Percentiles rank a stretch among this genome's conserved stretches.
phyloP scores from a whole-genome alignment of 2,329 filamentous ascomycete genomes.

The Fusarium veterinarium region DNA sequence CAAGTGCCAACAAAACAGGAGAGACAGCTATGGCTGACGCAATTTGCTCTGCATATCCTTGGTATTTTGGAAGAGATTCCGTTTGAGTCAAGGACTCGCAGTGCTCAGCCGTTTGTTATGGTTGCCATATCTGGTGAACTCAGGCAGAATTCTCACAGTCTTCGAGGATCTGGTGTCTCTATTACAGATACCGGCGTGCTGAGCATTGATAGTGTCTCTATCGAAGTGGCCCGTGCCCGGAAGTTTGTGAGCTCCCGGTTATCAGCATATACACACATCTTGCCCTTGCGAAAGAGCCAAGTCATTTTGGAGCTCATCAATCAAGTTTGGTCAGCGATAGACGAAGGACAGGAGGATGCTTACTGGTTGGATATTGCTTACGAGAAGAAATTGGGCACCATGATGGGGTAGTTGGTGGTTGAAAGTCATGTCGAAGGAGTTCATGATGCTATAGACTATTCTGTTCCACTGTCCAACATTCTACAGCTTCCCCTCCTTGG shows the following conservation, averaged over 20 bases:
- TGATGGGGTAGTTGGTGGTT: neutral
- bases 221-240: neutral
- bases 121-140: slow-evolving; percentile 5
- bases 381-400: slow-evolving; percentile 4
- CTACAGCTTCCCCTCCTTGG: neutral
- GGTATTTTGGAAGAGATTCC: neutral
- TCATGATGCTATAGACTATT: neutral
- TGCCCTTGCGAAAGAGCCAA: neutral
- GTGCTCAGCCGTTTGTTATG: slow-evolving; percentile 12
- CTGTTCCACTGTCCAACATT: accelerated
- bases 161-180: neutral
- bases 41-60: neutral
- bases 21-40: neutral
- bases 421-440: accelerated
- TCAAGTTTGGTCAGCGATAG: neutral
- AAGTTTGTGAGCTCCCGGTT: neutral
- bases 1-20: neutral
- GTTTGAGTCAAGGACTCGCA: slow-evolving; percentile 11
- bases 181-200: accelerated
- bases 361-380: slow-evolving; percentile 15
- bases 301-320: slow-evolving; percentile 8
- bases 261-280: slow-evolving; percentile 6
- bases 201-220: neutral
- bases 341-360: neutral
- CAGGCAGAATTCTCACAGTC: neutral